A percentile compares a stretch with the other conserved stretches of the same genome.
Evolutionary conservation across 352 stramenopile species (phyloP).

Genomic region (Pythium diclinum): DNA sequence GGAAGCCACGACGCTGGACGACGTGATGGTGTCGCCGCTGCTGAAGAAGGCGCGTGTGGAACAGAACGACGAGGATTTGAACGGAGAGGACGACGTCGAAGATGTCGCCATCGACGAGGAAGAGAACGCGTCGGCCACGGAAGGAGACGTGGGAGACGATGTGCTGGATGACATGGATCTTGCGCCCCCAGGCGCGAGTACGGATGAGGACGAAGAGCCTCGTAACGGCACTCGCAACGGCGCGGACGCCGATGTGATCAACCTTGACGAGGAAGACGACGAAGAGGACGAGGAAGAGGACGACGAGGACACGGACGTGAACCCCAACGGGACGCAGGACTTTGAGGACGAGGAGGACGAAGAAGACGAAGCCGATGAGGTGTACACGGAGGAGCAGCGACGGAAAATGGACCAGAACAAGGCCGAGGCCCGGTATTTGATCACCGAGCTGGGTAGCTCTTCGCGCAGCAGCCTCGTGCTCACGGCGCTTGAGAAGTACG

Average conservation of each 20-base stretch:
- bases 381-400: constrained; percentile 16
- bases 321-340: neutral
- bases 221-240: constrained; percentile 11
- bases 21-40: constrained; percentile 52
- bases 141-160: constrained; percentile 19
- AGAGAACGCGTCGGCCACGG: constrained; percentile 14
- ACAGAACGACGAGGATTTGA: constrained; percentile 46
- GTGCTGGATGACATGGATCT: constrained; percentile 21
- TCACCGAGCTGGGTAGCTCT: constrained; percentile 53
- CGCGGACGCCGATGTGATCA: constrained; percentile 15
- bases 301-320: constrained; percentile 23
- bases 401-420: constrained; percentile 47
- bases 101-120: constrained; percentile 11
- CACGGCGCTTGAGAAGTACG: constrained; percentile 62
- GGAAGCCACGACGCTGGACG: constrained; percentile 55
- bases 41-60: constrained; percentile 54
- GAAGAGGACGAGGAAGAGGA: constrained; percentile 33
- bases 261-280: constrained; percentile 25
- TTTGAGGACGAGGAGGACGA: constrained; percentile 25
- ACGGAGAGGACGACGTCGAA: constrained; percentile 23
- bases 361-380: constrained; percentile 27
- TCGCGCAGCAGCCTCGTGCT: constrained; percentile 55
- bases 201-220: constrained; percentile 25
- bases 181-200: constrained; percentile 25
- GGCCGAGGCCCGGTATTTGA: constrained; percentile 41